Evolutionary conservation across 2,329 filamentous ascomycete genomes (phyloP), one percentile per base, ranked within the genome.

Genomic region (Pyrenophora tritici-repentis): DNA sequence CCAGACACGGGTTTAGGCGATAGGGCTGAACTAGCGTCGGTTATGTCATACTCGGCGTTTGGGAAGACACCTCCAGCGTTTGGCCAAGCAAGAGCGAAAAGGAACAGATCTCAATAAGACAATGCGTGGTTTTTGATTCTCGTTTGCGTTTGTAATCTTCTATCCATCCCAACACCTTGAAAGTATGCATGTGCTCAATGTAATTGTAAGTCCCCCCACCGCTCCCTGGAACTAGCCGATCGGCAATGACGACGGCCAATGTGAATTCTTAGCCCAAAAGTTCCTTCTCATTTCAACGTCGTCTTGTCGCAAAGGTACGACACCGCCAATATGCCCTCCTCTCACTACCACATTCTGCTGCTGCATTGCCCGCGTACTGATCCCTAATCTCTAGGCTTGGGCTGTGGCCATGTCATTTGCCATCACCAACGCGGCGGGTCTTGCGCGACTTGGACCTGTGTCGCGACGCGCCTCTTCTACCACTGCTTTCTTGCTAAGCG

Each of bases 351-450:
- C 39, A 41, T 46, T 39, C 13, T 42, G 50, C 39, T 45, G 18
- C 48, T 39, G 22, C 39, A 37, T 16, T 29, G 29, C 18, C 20
- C 47, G 35, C 47, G 40, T 51, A 58, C 67, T 71, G 54, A 72
- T 56, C 46, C 38, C 38, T 58, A 22, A 53, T 43, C 40, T 42
- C 29, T 52, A 70, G 67, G 62, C 62, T 55, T 68, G 61, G 70
- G 70, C 67, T 62, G 59, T 61, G 67, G 69, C 67, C 71, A 73
- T 73, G 71, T 67, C 67, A 60, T 61, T 67, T 63, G 68, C 68
- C 39, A 66, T 69, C 20, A 56, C 64, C 51, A 65, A 66, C 56
- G 62, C 63, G 37, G 58, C 63, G 41, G 52, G 54, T 55, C 42
- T 59, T 47, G 59, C 53, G 55, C 57, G 61, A 40, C 61, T 63